Evolutionary conservation across 306 rosid genomes (phyloP).

Genomic region (Trifolium fragiferum): DNA sequence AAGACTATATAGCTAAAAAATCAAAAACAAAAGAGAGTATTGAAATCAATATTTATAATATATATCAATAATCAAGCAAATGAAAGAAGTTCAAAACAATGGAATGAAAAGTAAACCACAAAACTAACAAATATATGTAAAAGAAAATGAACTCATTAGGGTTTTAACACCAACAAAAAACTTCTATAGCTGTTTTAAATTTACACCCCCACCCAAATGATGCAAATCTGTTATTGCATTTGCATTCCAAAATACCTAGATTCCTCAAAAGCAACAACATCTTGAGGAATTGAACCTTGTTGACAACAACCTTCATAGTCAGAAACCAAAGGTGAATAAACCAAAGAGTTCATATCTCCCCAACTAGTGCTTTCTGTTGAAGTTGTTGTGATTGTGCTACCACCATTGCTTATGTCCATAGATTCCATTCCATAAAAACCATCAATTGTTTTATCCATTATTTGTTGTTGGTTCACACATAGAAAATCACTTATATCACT

Average conservation of each 20-base stretch:
- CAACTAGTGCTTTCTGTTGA: constrained; percentile 70
- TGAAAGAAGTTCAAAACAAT: constrained; percentile 34
- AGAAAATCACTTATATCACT: constrained; percentile 53
- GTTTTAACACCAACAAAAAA: constrained; percentile 25
- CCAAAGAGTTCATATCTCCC: constrained; percentile 73
- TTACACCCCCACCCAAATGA: constrained; percentile 46
- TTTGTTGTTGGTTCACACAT: constrained; percentile 44
- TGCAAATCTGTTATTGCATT: constrained; percentile 48
- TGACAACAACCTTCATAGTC: constrained; percentile 60
- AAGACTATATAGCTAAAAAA: constrained; percentile 25
- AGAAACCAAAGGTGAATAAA: constrained; percentile 64
- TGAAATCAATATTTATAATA: constrained; percentile 16
- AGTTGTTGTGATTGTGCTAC: constrained; percentile 50
- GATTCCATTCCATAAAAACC: constrained; percentile 56
- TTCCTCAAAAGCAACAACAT: constrained; percentile 53
- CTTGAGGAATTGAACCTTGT: constrained; percentile 43
- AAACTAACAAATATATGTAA: constrained; percentile 44
- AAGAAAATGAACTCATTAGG: constrained; percentile 47
- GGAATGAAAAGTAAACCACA: constrained; percentile 32
- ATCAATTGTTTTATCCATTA: constrained; percentile 36
- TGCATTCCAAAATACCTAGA: constrained; percentile 60
- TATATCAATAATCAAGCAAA: constrained; percentile 40
- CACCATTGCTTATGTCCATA: constrained; percentile 44
- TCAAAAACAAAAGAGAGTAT: constrained; percentile 10
- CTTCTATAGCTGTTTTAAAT: constrained; percentile 39